Conservation (phyloP, 371 early-diverging fungal genomes). For the Mucor irregularis region DNA sequence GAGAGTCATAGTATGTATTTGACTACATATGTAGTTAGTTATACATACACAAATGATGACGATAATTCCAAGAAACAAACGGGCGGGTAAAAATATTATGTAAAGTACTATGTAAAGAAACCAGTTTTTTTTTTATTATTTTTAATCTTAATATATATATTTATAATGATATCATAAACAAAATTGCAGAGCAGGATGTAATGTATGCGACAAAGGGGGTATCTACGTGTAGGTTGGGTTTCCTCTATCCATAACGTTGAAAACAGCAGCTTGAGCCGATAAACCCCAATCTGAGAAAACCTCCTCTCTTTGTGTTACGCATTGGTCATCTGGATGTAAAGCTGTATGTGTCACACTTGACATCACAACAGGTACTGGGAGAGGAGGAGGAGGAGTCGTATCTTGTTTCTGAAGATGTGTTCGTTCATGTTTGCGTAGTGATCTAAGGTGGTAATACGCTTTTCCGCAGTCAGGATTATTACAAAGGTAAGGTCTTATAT, state of each 20-base stretch:
- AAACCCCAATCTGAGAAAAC: slow-evolving; percentile 21
- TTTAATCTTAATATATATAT: not conserved
- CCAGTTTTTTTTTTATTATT: not conserved
- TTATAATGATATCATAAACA: not conserved
- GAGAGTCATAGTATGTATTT: too few species aligned
- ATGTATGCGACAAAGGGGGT: not conserved
- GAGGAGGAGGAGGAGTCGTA: slow-evolving; percentile 8
- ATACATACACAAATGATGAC: too few species aligned
- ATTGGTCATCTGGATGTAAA: slow-evolving; percentile 9
- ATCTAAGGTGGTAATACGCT: slow-evolving; percentile 72
- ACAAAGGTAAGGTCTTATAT: slow-evolving; percentile 67
- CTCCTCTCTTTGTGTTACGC: slow-evolving; percentile 6
- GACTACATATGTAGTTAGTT: too few species aligned
- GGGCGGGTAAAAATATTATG: too few species aligned
- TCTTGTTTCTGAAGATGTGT: slow-evolving; percentile 27
- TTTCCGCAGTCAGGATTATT: slow-evolving; percentile 54
- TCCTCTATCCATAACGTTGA: slow-evolving; percentile 20
- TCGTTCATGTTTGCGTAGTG: slow-evolving; percentile 68
- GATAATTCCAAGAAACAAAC: too few species aligned
- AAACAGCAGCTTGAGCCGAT: slow-evolving; percentile 22
- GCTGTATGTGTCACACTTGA: slow-evolving; percentile 9
- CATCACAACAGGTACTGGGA: slow-evolving; percentile 1
- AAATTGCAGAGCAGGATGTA: too few species aligned
- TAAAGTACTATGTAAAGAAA: too few species aligned
- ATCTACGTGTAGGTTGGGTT: not conserved